phyloP scores from a whole-genome alignment of 2,329 filamentous ascomycete species.

The Colletotrichum plurivorum region DNA sequence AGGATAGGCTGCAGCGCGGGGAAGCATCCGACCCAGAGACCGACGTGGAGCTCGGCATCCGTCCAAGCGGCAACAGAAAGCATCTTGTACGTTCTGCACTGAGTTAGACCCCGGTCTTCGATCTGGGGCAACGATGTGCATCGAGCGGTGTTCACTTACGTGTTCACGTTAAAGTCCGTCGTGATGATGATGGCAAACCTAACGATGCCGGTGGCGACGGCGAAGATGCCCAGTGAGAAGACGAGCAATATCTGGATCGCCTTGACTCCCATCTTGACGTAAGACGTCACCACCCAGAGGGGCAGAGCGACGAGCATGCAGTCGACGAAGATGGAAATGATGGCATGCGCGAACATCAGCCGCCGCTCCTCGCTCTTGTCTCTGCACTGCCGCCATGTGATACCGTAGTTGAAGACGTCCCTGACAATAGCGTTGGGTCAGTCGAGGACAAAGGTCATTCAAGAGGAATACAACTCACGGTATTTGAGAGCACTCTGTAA shows the following conservation, averaged over 20 bases:
- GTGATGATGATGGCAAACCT: slow-evolving; percentile 53
- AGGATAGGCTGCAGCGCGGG: slow-evolving; percentile 53
- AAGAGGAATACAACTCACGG: slow-evolving; percentile 22
- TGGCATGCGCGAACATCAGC: slow-evolving; percentile 53
- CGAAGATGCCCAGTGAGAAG: slow-evolving; percentile 55
- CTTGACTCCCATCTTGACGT: slow-evolving; percentile 52
- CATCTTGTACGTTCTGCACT: slow-evolving; percentile 54
- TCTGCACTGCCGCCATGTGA: slow-evolving; percentile 45
- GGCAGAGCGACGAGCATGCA: slow-evolving; percentile 52
- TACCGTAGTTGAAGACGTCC: slow-evolving; percentile 29
- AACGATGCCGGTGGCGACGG: slow-evolving; percentile 53
- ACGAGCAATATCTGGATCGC: slow-evolving; percentile 53
- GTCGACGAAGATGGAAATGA: slow-evolving; percentile 52
- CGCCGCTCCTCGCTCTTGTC: slow-evolving; percentile 42
- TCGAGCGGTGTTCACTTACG: slow-evolving; percentile 46
- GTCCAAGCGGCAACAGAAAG: slow-evolving; percentile 54
- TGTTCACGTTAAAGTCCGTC: slow-evolving; percentile 47
- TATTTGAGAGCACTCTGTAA: slow-evolving; percentile 45
- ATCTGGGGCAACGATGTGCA: neutral
- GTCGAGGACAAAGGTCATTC: neutral
- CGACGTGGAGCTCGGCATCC: slow-evolving; percentile 57
- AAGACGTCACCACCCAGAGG: slow-evolving; percentile 53
- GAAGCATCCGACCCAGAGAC: slow-evolving; percentile 59
- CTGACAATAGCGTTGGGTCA: neutral
- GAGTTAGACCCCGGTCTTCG: neutral